Percentiles rank a stretch among this genome's conserved stretches.
These are phyloP conservation scores for Saccharomycopsis sp. DNA, from an alignment of 805 yeast species.

Conservation along the genomic window DNA sequence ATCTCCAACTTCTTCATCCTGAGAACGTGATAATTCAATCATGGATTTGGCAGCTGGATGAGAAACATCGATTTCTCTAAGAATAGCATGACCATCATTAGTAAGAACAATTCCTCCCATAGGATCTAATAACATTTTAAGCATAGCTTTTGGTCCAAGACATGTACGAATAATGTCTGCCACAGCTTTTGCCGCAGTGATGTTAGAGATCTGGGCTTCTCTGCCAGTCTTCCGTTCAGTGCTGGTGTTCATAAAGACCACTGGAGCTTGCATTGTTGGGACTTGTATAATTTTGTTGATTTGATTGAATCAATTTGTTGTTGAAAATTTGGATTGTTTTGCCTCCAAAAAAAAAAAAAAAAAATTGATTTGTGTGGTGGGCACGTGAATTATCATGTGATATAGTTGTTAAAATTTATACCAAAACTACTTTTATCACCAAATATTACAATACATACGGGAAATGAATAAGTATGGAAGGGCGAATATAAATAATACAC, in stretches of 20 bases:
- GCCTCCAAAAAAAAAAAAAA: too few species aligned
- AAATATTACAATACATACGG: too few species aligned
- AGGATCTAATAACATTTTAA: conserved; percentile 95
- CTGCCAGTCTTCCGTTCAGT: conserved; percentile 94
- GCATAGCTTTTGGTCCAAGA: conserved; percentile 98
- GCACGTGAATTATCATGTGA: too few species aligned
- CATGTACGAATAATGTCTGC: conserved; percentile 97
- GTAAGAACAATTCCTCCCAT: conserved; percentile 90
- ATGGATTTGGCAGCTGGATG: conserved; percentile 99
- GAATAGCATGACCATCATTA: conserved; percentile 97
- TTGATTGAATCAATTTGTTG: too few species aligned
- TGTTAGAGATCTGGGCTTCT: conserved; percentile 92
- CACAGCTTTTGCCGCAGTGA: conserved; percentile 99
- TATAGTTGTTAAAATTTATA: too few species aligned
- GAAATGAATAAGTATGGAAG: too few species aligned
- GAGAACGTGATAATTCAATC: conserved; percentile 94
- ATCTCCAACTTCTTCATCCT: conserved; percentile 90
- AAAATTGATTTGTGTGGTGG: too few species aligned
- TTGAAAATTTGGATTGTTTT: too few species aligned
- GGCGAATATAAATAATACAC: too few species aligned
- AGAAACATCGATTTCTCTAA: conserved; percentile 93
- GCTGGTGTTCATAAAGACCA: conserved; percentile 74
- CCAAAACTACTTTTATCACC: too few species aligned
- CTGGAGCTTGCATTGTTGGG: conserved; percentile 69
- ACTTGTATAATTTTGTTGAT: too few species aligned